These are phyloP conservation scores for Angophora floribunda DNA, from an alignment of 345 rosid genomes.

Conservation along the genomic window DNA sequence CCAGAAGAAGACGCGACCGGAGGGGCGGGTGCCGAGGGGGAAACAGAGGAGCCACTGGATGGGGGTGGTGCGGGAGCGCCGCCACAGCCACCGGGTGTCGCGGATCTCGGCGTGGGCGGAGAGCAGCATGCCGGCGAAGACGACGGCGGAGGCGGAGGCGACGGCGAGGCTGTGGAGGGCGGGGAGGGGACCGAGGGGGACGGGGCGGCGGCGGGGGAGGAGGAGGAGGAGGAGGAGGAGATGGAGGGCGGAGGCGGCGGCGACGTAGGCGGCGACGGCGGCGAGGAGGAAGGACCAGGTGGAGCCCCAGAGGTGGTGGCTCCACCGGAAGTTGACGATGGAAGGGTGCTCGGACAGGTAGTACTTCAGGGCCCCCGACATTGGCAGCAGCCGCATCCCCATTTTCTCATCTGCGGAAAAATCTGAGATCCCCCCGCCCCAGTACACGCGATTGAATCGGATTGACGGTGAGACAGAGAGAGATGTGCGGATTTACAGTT, in stretches of 20 bases:
- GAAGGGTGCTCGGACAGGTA: conserved; percentile 69
- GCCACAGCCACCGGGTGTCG: conserved; percentile 88
- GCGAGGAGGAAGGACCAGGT: conserved; percentile 77
- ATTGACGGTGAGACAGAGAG: neutral
- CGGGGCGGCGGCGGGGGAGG: conserved; percentile 18
- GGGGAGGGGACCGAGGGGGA: conserved; percentile 75
- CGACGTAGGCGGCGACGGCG: conserved; percentile 44
- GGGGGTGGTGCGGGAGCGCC: conserved; percentile 46
- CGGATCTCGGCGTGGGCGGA: conserved; percentile 77
- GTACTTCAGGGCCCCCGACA: conserved; percentile 13
- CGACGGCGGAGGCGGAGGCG: conserved; percentile 46
- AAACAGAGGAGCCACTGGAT: conserved; percentile 94
- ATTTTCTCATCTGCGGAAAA: neutral
- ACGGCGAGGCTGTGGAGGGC: conserved; percentile 67
- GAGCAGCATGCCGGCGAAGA: conserved; percentile 65
- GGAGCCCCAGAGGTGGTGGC: conserved; percentile 71
- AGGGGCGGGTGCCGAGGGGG: conserved; percentile 93
- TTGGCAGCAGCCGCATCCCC: neutral
- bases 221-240: conserved; percentile 27
- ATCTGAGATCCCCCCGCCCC: neutral
- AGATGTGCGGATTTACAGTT: neutral
- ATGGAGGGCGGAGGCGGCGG: conserved; percentile 43
- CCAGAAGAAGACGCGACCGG: conserved; percentile 98
- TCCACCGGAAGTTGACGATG: conserved; percentile 86
- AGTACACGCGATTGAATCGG: neutral